Conservation (phyloP, 148 eudicot species). For the Nepenthes gracilis region DNA sequence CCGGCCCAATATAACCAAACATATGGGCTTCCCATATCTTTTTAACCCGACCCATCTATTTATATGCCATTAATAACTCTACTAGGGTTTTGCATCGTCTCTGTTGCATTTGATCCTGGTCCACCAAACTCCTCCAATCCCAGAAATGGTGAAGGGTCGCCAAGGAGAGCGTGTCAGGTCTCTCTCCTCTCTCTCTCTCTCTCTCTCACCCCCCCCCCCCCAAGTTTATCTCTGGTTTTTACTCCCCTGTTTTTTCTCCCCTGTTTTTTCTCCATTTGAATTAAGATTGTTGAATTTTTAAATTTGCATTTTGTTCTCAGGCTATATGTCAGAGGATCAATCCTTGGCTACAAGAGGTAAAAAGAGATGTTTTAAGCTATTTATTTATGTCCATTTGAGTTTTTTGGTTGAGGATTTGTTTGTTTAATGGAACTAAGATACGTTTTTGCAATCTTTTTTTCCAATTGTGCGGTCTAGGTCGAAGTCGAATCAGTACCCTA, state of each 20-base stretch:
- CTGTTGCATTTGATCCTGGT: too few relatives aligned
- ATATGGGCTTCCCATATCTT: too few relatives aligned
- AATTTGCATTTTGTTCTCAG: constrained; percentile 11
- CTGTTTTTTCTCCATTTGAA: background rate
- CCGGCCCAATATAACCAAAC: too few relatives aligned
- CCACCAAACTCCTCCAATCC: background rate
- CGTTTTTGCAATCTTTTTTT: background rate
- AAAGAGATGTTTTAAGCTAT: background rate
- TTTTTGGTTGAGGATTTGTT: background rate
- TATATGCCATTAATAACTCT: too few relatives aligned
- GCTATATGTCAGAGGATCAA: constrained; percentile 36
- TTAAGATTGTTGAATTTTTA: background rate
- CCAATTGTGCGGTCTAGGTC: background rate
- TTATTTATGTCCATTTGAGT: background rate
- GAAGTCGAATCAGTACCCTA: constrained; percentile 11
- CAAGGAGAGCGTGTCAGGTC: constrained; percentile 48
- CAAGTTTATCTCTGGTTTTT: too few relatives aligned
- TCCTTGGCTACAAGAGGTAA: constrained; percentile 42
- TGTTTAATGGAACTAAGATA: background rate
- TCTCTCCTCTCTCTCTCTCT: background rate
- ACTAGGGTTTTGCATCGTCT: too few relatives aligned
- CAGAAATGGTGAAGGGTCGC: constrained; percentile 44
- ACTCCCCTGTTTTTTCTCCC: background rate
- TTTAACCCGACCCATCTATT: too few relatives aligned
- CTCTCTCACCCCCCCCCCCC: too few relatives aligned